Evolutionary conservation across 1,139 yeast species (phyloP).

Genomic region (Martiniozyma asiatica): DNA sequence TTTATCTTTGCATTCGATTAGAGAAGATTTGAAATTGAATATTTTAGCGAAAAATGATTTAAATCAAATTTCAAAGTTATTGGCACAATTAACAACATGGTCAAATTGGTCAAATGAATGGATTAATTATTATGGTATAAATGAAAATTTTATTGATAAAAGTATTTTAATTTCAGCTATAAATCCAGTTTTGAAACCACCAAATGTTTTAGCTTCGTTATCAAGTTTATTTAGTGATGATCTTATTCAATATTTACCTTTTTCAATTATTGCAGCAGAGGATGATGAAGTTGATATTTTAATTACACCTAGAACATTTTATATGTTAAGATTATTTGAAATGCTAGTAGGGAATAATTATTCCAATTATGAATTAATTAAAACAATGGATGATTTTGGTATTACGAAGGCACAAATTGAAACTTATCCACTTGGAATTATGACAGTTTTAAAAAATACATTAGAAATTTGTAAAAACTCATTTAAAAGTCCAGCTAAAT

Average conservation of each 20-base stretch:
- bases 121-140: slow-evolving; percentile 43
- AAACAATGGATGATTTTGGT: slow-evolving; percentile 44
- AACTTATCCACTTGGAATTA: slow-evolving; percentile 63
- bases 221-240: slow-evolving; percentile 33
- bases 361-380: slow-evolving; percentile 42
- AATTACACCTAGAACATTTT: slow-evolving; percentile 55
- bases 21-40: slow-evolving; percentile 65
- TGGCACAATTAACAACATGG: slow-evolving; percentile 54
- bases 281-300: slow-evolving; percentile 46
- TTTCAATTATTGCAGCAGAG: slow-evolving; percentile 59
- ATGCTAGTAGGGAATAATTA: slow-evolving; percentile 43
- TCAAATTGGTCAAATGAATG: slow-evolving; percentile 70
- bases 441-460: slow-evolving; percentile 53
- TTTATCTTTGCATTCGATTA: slow-evolving; percentile 56
- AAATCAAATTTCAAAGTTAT: slow-evolving; percentile 34
- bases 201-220: slow-evolving; percentile 43
- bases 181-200: slow-evolving; percentile 37
- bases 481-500: slow-evolving; percentile 37
- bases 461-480: slow-evolving; percentile 45
- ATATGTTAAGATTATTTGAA: slow-evolving; percentile 48
- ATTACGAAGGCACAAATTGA: slow-evolving; percentile 44
- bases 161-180: slow-evolving; percentile 29
- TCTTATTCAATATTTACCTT: slow-evolving; percentile 46
- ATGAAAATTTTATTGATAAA: slow-evolving; percentile 20
- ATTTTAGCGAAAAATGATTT: slow-evolving; percentile 30